A percentile compares a stretch with the other conserved stretches of the same genome.
Conservation (phyloP, 2,329 filamentous ascomycete genomes). For the Hypoxylon sp. region DNA sequence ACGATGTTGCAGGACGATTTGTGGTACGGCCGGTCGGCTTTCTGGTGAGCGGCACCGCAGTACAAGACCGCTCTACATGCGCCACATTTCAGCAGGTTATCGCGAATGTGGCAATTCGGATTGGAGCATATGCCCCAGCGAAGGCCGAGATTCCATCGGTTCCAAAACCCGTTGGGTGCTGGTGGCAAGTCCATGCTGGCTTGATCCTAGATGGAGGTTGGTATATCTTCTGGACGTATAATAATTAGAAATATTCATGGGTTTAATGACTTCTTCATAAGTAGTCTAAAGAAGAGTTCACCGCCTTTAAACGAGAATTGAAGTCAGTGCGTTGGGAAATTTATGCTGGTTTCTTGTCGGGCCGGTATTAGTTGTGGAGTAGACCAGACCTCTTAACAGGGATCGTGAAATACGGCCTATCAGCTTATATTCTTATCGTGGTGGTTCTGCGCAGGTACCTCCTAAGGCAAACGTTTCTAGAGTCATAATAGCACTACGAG, state of each 20-base stretch:
- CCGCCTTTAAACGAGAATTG: not conserved
- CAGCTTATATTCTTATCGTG: not conserved
- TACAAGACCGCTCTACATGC: constrained; percentile 41
- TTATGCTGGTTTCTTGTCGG: not conserved
- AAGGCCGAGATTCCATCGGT: constrained; percentile 42
- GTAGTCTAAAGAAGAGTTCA: not conserved
- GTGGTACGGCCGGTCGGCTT: constrained; percentile 36
- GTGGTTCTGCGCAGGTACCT: no score
- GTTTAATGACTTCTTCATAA: not conserved
- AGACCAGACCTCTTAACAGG: not conserved
- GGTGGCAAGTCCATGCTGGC: constrained; percentile 25
- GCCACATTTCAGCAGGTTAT: constrained; percentile 39
- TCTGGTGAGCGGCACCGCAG: constrained; percentile 44
- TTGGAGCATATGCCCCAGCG: constrained; percentile 32
- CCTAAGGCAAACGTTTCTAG: no score
- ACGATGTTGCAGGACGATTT: constrained; percentile 41
- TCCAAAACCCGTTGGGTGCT: constrained; percentile 16
- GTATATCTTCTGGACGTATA: not conserved
- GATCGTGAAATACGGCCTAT: not conserved
- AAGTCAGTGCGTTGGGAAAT: not conserved
- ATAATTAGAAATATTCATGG: not conserved
- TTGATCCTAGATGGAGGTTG: not conserved
- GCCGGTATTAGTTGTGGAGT: not conserved
- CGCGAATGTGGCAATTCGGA: constrained; percentile 22
- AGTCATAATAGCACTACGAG: no score